Percentiles rank a stretch among this genome's conserved stretches.
Conservation (phyloP, 257 asterid genomes). For the Solanum sejunctum region DNA sequence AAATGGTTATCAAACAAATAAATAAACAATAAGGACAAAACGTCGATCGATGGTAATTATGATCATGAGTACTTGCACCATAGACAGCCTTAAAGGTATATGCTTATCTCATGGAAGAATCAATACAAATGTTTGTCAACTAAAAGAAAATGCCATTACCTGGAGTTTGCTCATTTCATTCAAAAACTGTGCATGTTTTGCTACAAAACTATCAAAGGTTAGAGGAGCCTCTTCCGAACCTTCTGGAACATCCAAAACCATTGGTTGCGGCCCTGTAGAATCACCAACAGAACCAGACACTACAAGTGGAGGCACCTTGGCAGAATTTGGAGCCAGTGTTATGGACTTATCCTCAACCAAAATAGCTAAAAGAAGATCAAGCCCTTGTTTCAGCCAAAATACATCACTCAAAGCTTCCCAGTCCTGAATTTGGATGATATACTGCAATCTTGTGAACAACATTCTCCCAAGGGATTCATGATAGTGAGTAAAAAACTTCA, state of each 20-base stretch:
- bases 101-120: not conserved
- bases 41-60: not conserved
- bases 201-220: constrained; percentile 69
- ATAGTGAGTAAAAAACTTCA: constrained; percentile 72
- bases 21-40: not conserved
- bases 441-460: constrained; percentile 82
- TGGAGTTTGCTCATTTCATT: constrained; percentile 83
- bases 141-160: constrained; percentile 28
- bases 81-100: not conserved
- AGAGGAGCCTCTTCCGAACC: constrained; percentile 70
- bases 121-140: not conserved
- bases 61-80: not conserved
- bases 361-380: constrained; percentile 95
- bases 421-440: constrained; percentile 86
- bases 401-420: constrained; percentile 99
- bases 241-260: constrained; percentile 65
- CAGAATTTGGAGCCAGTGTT: constrained; percentile 93
- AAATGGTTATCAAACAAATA: not conserved
- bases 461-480: constrained; percentile 88
- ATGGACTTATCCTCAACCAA: constrained; percentile 89
- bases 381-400: constrained; percentile 99
- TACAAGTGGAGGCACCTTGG: constrained; percentile 73
- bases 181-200: constrained; percentile 76
- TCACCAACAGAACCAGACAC: constrained; percentile 40
- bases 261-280: constrained; percentile 58